phyloP scores from a whole-genome alignment of 768 basidiomycete species.

The Boletus huronensis region DNA sequence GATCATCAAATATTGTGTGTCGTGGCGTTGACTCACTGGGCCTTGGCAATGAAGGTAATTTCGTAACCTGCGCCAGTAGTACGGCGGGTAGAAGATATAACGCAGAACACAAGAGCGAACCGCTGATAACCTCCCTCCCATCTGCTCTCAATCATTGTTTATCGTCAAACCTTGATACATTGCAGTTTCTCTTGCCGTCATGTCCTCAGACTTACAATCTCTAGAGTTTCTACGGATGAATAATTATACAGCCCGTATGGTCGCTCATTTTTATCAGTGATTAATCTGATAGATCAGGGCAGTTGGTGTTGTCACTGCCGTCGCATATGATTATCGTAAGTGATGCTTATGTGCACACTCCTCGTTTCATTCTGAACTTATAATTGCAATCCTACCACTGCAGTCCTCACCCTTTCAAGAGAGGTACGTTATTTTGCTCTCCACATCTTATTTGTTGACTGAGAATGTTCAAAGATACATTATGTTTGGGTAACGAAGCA shows the following conservation, averaged over 20 bases:
- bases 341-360: no score
- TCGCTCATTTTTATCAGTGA: background rate
- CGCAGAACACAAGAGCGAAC: background rate
- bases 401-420: constrained; percentile 6
- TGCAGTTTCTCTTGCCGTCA: background rate
- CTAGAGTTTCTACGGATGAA: background rate
- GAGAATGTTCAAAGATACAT: background rate
- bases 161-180: background rate
- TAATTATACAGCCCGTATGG: background rate
- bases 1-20: no score
- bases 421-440: background rate
- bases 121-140: background rate
- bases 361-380: background rate
- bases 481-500: constrained; percentile 3
- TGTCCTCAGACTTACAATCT: background rate
- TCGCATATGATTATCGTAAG: no score
- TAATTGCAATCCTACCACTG: background rate
- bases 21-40: no score
- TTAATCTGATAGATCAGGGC: background rate
- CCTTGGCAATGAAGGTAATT: no score
- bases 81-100: no score
- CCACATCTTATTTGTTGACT: background rate
- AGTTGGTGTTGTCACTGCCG: background rate
- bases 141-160: background rate
- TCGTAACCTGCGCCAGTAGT: no score